Base-by-base conservation (phyloP, 768 basidiomycete genomes). In the Amanita molliuscula region DNA sequence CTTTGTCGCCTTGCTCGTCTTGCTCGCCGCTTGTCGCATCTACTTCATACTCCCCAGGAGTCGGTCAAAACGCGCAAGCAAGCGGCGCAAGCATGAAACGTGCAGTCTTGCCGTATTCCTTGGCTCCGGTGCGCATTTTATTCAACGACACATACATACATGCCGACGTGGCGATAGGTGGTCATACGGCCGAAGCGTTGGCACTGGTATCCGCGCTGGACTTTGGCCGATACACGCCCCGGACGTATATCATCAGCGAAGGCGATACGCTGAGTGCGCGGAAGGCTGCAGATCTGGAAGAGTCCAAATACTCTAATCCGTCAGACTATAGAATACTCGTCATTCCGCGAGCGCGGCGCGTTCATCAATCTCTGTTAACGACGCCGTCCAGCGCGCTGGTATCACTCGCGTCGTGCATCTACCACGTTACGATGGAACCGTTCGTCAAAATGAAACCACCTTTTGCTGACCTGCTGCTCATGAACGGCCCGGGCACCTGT, bases 401-500 rank as follows among this genome's bases (percentile, higher is more conserved):
- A 44, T 90, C 89, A 10, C 65, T 95, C 38, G 50, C 75, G 15
- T 63, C 63, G 31, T 84, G 86, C 53, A 58, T 90, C 25, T 79
- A 78, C 62, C 68, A 78, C 54, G 59, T 92, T 52, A 74, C 78
- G 0, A 41, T 88, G 29, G 52, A 59, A 1, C 86, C 85, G 2
- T 51, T 81, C 7, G 53, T 72, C n/a, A 54, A 52, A 46, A 54
- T 56, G 33, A 59, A 53, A 43, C 67, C 54, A 31, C 46, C 33
- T 3, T 79, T 81, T 58, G 77, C 81, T 23, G 91, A 97, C 51
- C 67, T 90, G 25, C 70, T 99, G 44, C 67, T 99, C 45, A 65
- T 98, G 25, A 98, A 98, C 63, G 96, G 96, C 1, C 96, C 96
- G 0, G 95, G 96, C 13, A 97, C 95, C 5, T 94, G 90, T 61